Percentiles rank a stretch among this genome's conserved stretches.
These are phyloP conservation scores for Diospyros kaki DNA, from an alignment of 148 eudicot species.

Conservation along the genomic window DNA sequence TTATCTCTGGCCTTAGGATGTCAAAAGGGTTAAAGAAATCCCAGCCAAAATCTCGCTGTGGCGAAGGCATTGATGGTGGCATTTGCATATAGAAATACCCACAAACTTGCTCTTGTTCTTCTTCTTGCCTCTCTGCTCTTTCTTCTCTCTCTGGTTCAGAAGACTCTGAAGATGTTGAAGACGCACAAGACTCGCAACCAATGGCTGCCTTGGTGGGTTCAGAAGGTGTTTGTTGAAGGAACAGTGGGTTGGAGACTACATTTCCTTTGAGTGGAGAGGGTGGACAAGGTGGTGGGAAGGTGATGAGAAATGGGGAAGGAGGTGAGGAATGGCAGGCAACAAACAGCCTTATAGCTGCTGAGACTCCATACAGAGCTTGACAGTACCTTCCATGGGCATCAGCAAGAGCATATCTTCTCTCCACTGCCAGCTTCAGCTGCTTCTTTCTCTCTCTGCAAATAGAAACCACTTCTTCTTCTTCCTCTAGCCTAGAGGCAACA, in stretches of 20 bases:
- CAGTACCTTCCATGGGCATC: conserved; percentile 82
- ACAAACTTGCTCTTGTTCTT: conserved; percentile 26
- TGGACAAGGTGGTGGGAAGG: conserved; percentile 57
- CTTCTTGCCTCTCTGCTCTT: conserved; percentile 10
- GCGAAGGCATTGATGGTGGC: conserved; percentile 66
- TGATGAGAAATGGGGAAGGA: conserved; percentile 70
- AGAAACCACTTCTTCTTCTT: conserved; percentile 78
- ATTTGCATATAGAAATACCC: conserved; percentile 67
- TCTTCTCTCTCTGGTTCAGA: conserved; percentile 30
- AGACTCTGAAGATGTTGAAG: conserved; percentile 30
- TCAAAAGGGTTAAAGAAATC: conserved; percentile 89
- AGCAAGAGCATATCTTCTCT: conserved; percentile 78
- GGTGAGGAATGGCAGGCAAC: conserved; percentile 79
- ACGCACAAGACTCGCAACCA: conserved; percentile 27
- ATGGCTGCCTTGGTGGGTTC: conserved; percentile 44
- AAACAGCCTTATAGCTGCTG: conserved; percentile 79
- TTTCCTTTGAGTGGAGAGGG: conserved; percentile 39
- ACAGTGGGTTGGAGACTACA: conserved; percentile 72
- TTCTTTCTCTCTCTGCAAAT: conserved; percentile 85
- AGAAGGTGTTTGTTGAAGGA: conserved; percentile 57
- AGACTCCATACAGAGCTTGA: conserved; percentile 73
- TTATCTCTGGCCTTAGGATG: conserved; percentile 43
- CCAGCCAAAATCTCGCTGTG: conserved; percentile 88
- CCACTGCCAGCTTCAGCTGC: conserved; percentile 71
- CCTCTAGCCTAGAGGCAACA: conserved; percentile 85